A percentile compares a stretch with the other conserved stretches of the same genome.
Evolutionary conservation across 2,329 filamentous ascomycete species (phyloP).

Genomic region (Byssochlamys sp.): DNA sequence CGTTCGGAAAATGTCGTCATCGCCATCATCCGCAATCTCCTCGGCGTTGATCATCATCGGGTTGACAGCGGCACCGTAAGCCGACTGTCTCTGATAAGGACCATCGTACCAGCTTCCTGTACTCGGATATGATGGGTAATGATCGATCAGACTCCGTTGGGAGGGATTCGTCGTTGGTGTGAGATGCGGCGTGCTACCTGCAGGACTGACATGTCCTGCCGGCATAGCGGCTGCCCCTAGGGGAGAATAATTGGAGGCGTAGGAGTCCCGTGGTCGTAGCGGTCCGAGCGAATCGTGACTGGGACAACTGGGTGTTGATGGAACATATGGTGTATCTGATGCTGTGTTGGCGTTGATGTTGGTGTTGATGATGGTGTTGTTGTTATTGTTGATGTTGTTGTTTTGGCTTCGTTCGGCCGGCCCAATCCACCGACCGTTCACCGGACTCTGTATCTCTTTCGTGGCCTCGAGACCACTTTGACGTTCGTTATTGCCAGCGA

Average conservation of each 20-base stretch:
- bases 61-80: constrained; percentile 44
- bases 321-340: constrained; percentile 30
- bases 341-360: constrained; percentile 7
- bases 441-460: constrained; percentile 27
- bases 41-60: constrained; percentile 60
- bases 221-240: constrained; percentile 24
- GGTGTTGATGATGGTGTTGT: constrained; percentile 2
- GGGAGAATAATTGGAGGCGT: constrained; percentile 25
- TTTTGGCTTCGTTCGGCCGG: not conserved
- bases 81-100: constrained; percentile 55
- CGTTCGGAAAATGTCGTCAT: constrained; percentile 62
- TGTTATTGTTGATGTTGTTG: constrained; percentile 5
- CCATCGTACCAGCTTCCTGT: constrained; percentile 46
- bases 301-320: constrained; percentile 11
- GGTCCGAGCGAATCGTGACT: constrained; percentile 14
- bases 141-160: constrained; percentile 42
- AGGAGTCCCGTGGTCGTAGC: constrained; percentile 29
- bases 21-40: constrained; percentile 75
- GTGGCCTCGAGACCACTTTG: constrained; percentile 58
- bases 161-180: constrained; percentile 25
- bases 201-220: constrained; percentile 25
- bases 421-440: not conserved
- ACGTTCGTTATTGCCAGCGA: constrained; percentile 55
- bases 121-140: constrained; percentile 20
- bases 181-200: constrained; percentile 20